Conservation (phyloP, 2,329 filamentous ascomycete genomes). For the Trichoderma atroviride region DNA sequence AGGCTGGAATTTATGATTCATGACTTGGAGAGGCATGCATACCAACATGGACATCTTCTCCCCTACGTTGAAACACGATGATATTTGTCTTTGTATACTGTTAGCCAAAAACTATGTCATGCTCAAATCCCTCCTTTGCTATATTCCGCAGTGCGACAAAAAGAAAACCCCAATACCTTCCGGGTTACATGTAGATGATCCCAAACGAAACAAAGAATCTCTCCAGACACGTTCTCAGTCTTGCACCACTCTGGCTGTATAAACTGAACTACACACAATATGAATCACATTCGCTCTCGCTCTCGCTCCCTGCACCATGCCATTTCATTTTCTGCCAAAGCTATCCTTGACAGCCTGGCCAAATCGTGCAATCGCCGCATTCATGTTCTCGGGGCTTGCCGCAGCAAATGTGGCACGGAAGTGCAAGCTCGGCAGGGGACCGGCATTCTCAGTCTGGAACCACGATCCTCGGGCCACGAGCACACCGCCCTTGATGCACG, state of each 20-base stretch:
- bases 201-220: neutral
- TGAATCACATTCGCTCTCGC: neutral
- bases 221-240: neutral
- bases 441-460: conserved; percentile 78
- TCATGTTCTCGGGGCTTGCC: conserved; percentile 71
- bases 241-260: neutral
- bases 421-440: conserved; percentile 67
- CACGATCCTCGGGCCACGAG: conserved; percentile 84
- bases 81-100: neutral
- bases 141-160: neutral
- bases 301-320: neutral
- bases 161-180: neutral
- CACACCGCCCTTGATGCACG: conserved; percentile 74
- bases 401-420: conserved; percentile 91
- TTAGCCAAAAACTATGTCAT: neutral
- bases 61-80: neutral
- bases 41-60: neutral
- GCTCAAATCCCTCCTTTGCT: neutral
- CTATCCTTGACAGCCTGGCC: conserved; percentile 70
- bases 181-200: neutral
- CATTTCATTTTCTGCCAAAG: conserved; percentile 45
- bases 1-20: neutral
- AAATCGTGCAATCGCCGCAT: conserved; percentile 72
- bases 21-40: neutral
- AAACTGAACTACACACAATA: neutral